These are phyloP conservation scores for Bjerkandera adusta DNA, from an alignment of 1,284 basidiomycete genomes.

Conservation along the genomic window DNA sequence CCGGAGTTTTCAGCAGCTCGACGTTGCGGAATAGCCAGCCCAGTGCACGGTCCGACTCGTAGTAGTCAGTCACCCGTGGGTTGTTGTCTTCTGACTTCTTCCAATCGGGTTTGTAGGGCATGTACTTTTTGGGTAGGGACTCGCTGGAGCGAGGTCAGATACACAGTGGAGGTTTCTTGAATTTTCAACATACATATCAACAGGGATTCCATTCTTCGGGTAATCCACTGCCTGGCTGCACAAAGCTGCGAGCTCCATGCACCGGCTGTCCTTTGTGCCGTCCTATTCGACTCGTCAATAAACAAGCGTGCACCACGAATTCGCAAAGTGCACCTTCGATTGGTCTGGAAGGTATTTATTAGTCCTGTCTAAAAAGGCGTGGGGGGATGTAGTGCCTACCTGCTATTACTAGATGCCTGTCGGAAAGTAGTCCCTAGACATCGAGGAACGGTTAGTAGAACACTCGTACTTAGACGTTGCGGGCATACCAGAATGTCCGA, in stretches of 20 bases:
- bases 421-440: conserved; percentile 60
- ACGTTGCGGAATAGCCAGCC: conserved; percentile 68
- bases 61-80: conserved; percentile 63
- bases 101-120: conserved; percentile 76
- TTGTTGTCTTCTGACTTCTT: conserved; percentile 60
- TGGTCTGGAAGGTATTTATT: conserved; percentile 50
- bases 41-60: conserved; percentile 63
- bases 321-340: conserved; percentile 45
- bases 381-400: conserved; percentile 48
- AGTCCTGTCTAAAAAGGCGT: no score
- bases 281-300: conserved; percentile 35
- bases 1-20: conserved; percentile 40
- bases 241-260: conserved; percentile 60
- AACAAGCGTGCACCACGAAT: neutral
- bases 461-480: neutral
- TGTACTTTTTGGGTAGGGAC: conserved; percentile 46
- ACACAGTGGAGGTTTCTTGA: no score
- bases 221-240: conserved; percentile 75
- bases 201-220: conserved; percentile 67
- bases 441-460: neutral
- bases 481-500: conserved; percentile 66
- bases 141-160: conserved; percentile 17
- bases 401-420: conserved; percentile 71
- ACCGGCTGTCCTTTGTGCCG: conserved; percentile 64
- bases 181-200: conserved; percentile 38